A percentile compares a stretch with the other conserved stretches of the same genome.
phyloP scores from a whole-genome alignment of 306 rosid genomes.

The Vachellia collinsii region DNA sequence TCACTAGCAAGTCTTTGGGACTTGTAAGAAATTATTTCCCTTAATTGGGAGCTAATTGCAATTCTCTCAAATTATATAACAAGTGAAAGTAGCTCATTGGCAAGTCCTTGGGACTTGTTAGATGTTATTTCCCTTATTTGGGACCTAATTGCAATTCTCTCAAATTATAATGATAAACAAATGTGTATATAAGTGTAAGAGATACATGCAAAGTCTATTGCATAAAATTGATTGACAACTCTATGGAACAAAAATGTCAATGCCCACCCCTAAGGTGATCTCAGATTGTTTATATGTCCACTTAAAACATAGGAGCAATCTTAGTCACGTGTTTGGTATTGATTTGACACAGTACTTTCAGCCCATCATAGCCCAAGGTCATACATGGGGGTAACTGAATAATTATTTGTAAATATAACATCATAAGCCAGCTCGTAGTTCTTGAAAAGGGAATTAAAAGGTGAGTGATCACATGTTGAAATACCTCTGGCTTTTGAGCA shows the following conservation, averaged over 20 bases:
- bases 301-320: slow-evolving; percentile 19
- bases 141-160: too few species aligned
- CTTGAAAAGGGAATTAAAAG: slow-evolving; percentile 29
- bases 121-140: too few species aligned
- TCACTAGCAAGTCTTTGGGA: too few species aligned
- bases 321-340: slow-evolving; percentile 18
- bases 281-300: slow-evolving; percentile 14
- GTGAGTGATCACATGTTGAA: slow-evolving; percentile 19
- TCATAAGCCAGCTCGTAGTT: slow-evolving; percentile 9
- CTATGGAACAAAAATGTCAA: slow-evolving; percentile 10
- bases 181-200: slow-evolving; percentile 3
- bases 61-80: too few species aligned
- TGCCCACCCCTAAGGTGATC: slow-evolving; percentile 15
- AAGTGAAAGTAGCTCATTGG: too few species aligned
- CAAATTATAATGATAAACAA: background rate
- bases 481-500: slow-evolving; percentile 63
- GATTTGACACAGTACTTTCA: slow-evolving; percentile 12
- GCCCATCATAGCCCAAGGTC: slow-evolving; percentile 9
- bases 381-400: background rate
- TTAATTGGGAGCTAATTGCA: too few species aligned
- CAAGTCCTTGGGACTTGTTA: too few species aligned
- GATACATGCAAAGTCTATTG: background rate
- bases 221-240: slow-evolving; percentile 19
- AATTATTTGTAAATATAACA: background rate
- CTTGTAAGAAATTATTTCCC: too few species aligned